These are phyloP conservation scores for Eruca vesicaria DNA, from an alignment of 441 rosid species.

Conservation along the genomic window DNA sequence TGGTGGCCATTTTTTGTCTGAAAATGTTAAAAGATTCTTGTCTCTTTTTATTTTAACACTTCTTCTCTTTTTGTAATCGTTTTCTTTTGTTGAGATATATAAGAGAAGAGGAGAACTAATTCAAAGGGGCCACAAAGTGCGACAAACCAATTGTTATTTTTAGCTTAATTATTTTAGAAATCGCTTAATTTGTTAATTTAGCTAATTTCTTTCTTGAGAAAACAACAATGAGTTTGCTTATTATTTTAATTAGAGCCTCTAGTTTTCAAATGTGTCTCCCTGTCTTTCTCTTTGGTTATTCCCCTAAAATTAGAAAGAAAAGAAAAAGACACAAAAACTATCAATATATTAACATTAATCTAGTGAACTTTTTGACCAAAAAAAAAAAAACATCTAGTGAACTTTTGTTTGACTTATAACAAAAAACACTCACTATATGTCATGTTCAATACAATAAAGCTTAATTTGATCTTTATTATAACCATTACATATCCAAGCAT, in stretches of 20 bases:
- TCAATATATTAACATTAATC: no score
- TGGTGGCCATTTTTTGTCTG: constrained; percentile 29
- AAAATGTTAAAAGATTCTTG: constrained; percentile 7
- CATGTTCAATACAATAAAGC: background rate
- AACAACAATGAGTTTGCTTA: constrained; percentile 2
- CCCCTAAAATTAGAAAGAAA: constrained; percentile 19
- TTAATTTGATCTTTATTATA: background rate
- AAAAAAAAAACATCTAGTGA: no score
- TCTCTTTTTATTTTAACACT: background rate
- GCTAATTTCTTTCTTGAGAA: background rate
- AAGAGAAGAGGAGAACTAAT: constrained; percentile 33
- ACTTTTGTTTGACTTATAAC: background rate
- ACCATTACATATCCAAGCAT: background rate
- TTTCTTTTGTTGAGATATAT: background rate
- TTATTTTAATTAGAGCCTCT: constrained; percentile 13
- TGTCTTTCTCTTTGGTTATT: background rate
- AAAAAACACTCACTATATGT: background rate
- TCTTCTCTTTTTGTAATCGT: constrained; percentile 17
- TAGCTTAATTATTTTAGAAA: background rate
- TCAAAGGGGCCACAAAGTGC: constrained; percentile 14
- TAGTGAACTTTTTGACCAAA: background rate
- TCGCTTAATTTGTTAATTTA: constrained; percentile 3
- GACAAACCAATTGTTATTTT: constrained; percentile 6
- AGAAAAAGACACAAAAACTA: background rate
- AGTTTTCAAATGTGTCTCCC: background rate